Conservation (phyloP, 73 alveolate genomes). For the Breviolum minutum region DNA sequence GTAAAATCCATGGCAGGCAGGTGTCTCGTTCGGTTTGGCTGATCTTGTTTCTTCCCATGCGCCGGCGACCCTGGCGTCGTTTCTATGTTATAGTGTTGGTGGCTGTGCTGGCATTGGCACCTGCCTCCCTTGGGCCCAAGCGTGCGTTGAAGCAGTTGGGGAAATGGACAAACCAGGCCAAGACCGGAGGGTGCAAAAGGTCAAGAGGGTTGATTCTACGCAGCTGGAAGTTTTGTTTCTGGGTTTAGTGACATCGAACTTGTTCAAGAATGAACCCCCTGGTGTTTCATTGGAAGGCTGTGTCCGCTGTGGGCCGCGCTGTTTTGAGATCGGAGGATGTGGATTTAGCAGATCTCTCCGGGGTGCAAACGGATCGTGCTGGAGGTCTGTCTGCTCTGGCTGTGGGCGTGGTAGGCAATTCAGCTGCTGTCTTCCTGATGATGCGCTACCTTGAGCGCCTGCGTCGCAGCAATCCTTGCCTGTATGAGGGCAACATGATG, state of each 20-base stretch:
- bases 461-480: conserved; percentile 16
- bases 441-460: conserved; percentile 18
- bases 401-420: conserved; percentile 44
- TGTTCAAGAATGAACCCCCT: no score
- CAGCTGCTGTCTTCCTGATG: conserved; percentile 2
- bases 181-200: no score
- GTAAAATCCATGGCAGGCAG: no score
- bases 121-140: conserved; percentile 39
- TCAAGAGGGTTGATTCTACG: no score
- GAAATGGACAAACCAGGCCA: conserved; percentile 56
- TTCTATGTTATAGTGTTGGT: background rate
- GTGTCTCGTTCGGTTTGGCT: background rate
- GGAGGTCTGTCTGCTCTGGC: conserved; percentile 44
- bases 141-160: conserved; percentile 24
- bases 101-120: conserved; percentile 20
- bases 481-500: conserved; percentile 36
- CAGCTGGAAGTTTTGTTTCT: no score
- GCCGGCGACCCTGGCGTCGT: background rate
- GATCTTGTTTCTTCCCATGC: background rate
- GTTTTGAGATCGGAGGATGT: conserved; percentile 16
- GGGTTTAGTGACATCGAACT: no score
- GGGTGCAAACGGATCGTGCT: conserved; percentile 31
- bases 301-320: conserved; percentile 7
- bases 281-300: background rate
- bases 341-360: conserved; percentile 12